phyloP scores from a whole-genome alignment of 352 stramenopile species.

The Phytophthora kernoviae region DNA sequence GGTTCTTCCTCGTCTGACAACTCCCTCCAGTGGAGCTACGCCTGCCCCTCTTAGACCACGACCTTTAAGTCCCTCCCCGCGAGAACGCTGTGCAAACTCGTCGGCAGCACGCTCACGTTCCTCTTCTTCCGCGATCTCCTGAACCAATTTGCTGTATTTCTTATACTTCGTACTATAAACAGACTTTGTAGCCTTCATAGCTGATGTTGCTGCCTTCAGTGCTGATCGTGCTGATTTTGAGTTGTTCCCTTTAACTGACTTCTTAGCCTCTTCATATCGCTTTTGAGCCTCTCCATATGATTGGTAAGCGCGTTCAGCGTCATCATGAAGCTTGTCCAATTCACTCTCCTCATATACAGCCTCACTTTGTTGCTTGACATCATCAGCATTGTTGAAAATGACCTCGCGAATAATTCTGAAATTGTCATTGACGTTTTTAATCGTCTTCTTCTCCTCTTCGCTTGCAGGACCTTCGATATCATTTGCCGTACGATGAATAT shows the following conservation, averaged over 20 bases:
- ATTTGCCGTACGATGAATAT: conserved; percentile 18
- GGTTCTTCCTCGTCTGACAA: too few relatives aligned
- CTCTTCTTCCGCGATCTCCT: too few relatives aligned
- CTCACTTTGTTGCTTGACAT: conserved; percentile 10
- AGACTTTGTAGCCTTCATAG: conserved; percentile 12
- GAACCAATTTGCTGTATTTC: too few relatives aligned
- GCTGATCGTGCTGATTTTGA: conserved; percentile 2
- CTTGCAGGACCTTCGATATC: conserved; percentile 15
- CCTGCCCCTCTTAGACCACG: too few relatives aligned
- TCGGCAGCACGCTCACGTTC: too few relatives aligned
- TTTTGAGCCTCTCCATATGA: conserved; percentile 20
- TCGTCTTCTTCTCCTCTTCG: conserved; percentile 3
- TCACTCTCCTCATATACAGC: not conserved
- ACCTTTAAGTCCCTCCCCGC: too few relatives aligned
- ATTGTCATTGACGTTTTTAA: too few relatives aligned
- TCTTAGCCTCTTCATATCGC: conserved; percentile 8
- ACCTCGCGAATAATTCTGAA: too few relatives aligned
- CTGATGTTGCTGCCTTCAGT: conserved; percentile 4
- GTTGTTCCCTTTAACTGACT: conserved; percentile 2
- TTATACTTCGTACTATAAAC: conserved; percentile 14
- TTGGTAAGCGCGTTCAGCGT: conserved; percentile 13
- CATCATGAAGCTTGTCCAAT: conserved; percentile 21
- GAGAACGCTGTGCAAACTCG: too few relatives aligned
- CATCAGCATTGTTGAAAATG: too few relatives aligned
- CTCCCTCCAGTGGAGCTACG: too few relatives aligned